phyloP scores from a whole-genome alignment of 129 eudicot species.

The Silybum marianum region DNA sequence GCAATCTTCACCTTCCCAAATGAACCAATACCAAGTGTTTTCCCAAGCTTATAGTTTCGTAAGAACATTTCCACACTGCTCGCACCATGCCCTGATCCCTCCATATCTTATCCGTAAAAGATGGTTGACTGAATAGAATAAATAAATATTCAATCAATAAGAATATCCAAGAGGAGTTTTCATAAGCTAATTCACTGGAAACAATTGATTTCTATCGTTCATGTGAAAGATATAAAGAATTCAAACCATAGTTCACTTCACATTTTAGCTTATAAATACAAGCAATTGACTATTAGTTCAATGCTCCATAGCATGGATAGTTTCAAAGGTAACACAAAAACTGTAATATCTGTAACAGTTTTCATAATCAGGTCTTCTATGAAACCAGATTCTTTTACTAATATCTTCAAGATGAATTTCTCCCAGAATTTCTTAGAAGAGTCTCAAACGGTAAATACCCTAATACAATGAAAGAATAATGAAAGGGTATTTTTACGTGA shows the following conservation, averaged over 20 bases:
- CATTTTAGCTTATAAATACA: neutral
- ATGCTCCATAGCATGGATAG: neutral
- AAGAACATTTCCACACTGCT: slow-evolving; percentile 64
- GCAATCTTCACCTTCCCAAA: slow-evolving; percentile 94
- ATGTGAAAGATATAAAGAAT: neutral
- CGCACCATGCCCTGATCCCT: slow-evolving; percentile 68
- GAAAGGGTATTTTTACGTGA: neutral
- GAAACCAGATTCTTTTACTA: neutral
- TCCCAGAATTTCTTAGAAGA: neutral
- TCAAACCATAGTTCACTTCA: neutral
- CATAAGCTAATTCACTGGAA: neutral
- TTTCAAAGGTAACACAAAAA: neutral
- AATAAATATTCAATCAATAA: neutral
- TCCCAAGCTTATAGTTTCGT: slow-evolving; percentile 85
- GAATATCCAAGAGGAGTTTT: neutral
- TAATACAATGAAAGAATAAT: neutral
- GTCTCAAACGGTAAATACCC: neutral
- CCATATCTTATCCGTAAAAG: slow-evolving; percentile 54
- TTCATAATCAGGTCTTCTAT: neutral
- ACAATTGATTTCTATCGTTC: neutral
- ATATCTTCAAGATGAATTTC: slow-evolving; percentile 14
- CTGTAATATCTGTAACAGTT: neutral
- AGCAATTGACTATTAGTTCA: neutral
- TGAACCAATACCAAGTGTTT: slow-evolving; percentile 95
- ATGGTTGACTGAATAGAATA: slow-evolving; percentile 1